Evolutionary conservation across 2,329 filamentous ascomycete species (phyloP).

Genomic region (Calonectria crousiana): DNA sequence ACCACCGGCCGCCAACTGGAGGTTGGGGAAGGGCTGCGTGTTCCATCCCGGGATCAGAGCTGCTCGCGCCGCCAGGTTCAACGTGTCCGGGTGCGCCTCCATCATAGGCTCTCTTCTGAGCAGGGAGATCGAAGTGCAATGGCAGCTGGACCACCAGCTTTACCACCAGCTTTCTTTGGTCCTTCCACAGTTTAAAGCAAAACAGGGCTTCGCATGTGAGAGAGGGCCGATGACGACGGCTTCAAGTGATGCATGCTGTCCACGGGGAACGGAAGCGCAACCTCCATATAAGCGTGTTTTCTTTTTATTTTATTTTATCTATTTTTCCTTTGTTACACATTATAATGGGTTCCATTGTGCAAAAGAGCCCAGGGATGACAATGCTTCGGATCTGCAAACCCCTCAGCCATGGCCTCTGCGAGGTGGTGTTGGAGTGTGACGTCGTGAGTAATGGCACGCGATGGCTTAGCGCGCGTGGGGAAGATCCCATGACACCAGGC

Average conservation of each 20-base stretch:
- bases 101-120: background rate
- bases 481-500: background rate
- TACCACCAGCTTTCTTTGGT: background rate
- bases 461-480: background rate
- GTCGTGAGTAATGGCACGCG: background rate
- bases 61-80: conserved; percentile 12
- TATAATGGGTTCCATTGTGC: background rate
- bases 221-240: background rate
- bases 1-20: conserved; percentile 64
- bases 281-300: background rate
- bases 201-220: background rate
- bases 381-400: background rate
- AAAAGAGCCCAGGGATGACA: conserved; percentile 3
- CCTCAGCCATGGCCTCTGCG: background rate
- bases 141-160: background rate
- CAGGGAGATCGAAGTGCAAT: background rate
- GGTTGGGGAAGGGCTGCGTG: conserved; percentile 57
- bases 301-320: background rate
- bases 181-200: background rate
- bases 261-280: background rate
- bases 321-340: background rate
- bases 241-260: background rate
- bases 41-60: conserved; percentile 57
- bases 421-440: conserved; percentile 11
- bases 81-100: background rate